phyloP scores from a whole-genome alignment of 2,329 filamentous ascomycete genomes.

The Geosmithia putterillii region DNA sequence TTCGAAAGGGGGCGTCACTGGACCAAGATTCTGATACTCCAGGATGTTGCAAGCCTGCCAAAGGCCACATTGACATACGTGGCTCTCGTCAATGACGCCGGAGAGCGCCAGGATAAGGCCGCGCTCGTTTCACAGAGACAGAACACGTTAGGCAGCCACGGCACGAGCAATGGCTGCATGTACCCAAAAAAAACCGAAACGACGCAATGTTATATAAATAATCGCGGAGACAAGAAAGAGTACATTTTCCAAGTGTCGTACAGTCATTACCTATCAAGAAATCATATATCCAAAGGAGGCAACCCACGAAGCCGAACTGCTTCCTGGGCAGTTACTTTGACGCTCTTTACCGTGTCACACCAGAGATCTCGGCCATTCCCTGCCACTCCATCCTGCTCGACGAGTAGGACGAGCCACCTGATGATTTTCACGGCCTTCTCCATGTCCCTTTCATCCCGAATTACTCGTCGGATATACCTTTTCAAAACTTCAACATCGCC shows the following conservation, averaged over 20 bases:
- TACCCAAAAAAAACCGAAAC: neutral
- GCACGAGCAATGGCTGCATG: no score
- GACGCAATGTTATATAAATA: neutral
- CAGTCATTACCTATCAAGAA: constrained; percentile 5
- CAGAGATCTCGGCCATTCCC: constrained; percentile 29
- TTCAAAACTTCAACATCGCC: constrained; percentile 67
- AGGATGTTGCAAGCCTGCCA: neutral
- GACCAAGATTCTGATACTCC: neutral
- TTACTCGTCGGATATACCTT: constrained; percentile 59
- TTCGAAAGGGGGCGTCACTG: neutral
- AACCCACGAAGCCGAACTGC: constrained; percentile 46
- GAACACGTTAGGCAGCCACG: neutral
- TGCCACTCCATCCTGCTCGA: constrained; percentile 31
- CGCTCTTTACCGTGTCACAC: constrained; percentile 26
- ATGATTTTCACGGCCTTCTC: constrained; percentile 59
- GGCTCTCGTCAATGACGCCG: neutral
- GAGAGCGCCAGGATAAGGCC: neutral
- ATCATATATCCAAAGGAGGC: constrained; percentile 36
- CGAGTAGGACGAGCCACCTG: constrained; percentile 51
- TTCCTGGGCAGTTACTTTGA: constrained; percentile 38
- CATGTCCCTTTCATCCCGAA: constrained; percentile 66
- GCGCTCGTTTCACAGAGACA: neutral
- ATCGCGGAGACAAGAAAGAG: neutral
- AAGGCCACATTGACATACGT: neutral
- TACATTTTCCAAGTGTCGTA: neutral